These are phyloP conservation scores for Thuja plicata DNA, from an alignment of 83 land plant species.

Conservation along the genomic window DNA sequence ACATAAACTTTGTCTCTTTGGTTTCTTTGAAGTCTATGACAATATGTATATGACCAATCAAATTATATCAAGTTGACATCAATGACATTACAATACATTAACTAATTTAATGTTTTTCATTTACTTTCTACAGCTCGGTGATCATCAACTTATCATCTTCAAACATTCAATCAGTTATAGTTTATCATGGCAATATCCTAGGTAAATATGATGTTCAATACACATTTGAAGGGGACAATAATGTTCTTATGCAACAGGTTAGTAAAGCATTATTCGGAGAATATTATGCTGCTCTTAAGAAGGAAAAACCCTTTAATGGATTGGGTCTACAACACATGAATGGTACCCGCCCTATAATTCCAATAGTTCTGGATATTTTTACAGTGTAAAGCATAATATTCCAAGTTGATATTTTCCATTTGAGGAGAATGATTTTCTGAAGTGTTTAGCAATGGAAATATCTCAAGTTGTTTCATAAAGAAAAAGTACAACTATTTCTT, in stretches of 20 bases:
- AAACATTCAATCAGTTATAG: too few species aligned
- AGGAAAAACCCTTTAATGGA: slow-evolving; percentile 61
- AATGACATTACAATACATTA: too few species aligned
- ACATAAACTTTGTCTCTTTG: too few species aligned
- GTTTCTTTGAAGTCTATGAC: too few species aligned
- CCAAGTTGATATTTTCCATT: slow-evolving; percentile 65
- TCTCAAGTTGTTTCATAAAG: slow-evolving; percentile 50
- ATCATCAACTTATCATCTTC: too few species aligned
- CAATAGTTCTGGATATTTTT: slow-evolving; percentile 35
- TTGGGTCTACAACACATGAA: slow-evolving; percentile 90
- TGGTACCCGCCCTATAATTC: slow-evolving; percentile 47
- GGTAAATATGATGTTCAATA: slow-evolving; percentile 93
- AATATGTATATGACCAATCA: too few species aligned
- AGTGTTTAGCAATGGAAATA: slow-evolving; percentile 59
- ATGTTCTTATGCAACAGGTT: slow-evolving; percentile 91
- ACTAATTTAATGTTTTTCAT: too few species aligned
- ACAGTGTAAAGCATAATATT: slow-evolving; percentile 43
- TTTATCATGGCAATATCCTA: slow-evolving; percentile 77
- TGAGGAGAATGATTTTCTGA: slow-evolving; percentile 76
- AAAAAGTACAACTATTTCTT: slow-evolving; percentile 56
- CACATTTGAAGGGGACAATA: slow-evolving; percentile 95
- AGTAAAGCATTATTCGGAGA: slow-evolving; percentile 85
- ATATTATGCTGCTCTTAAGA: slow-evolving; percentile 51
- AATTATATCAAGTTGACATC: too few species aligned
- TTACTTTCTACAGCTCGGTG: too few species aligned